Evolutionary conservation across 2,329 filamentous ascomycete genomes (phyloP), one percentile per base, ranked within the genome.

Genomic region (Ilyonectria sp.): DNA sequence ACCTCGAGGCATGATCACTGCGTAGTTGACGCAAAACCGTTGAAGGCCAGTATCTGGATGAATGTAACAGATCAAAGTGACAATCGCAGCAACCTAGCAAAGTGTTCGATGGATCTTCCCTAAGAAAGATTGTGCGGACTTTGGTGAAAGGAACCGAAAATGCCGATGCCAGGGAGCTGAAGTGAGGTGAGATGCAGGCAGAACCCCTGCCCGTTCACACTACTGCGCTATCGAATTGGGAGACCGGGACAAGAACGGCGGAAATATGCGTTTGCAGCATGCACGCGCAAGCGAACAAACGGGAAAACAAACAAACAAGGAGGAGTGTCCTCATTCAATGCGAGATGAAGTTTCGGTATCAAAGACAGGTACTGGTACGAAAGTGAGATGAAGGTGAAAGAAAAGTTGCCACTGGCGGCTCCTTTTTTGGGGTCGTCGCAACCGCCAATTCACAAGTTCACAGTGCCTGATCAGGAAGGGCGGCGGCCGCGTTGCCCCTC

Each of bases 391-490:
- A 58, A 52, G 62, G 53, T 62, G 49, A 29, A 70, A 56, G 66
- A 73, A 69, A 72, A 67, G 60, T 79, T 74, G 76, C 74, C 75
- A 78, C 72, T 65, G 65, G 64, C 68, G 65, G 64, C 69, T 74
- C 70, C 71, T 71, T 75, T 72, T 63, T 68, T 65, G 66, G 68
- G 69, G 56, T 73, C 68, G 68, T 58, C 67, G 54, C 33, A 43
- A 55, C 63, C 60, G 63, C 76, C 68, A 71, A 71, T 74, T 73
- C 78, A 81, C 79, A 77, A 69, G 77, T 75, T 76, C 72, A 69
- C 65, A 69, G 65, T 73, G 69, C 60, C 70, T 29, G 65, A 33
- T 37, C 43, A 63, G 57, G 63, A 49, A 55, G 35, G 56, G 44
- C 33, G 50, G 59, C 33, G 44, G 44, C 60, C 72, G 76, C 73